These are phyloP conservation scores for Anthostomella pinea DNA, from an alignment of 2,329 filamentous ascomycete species.

Conservation along the genomic window DNA sequence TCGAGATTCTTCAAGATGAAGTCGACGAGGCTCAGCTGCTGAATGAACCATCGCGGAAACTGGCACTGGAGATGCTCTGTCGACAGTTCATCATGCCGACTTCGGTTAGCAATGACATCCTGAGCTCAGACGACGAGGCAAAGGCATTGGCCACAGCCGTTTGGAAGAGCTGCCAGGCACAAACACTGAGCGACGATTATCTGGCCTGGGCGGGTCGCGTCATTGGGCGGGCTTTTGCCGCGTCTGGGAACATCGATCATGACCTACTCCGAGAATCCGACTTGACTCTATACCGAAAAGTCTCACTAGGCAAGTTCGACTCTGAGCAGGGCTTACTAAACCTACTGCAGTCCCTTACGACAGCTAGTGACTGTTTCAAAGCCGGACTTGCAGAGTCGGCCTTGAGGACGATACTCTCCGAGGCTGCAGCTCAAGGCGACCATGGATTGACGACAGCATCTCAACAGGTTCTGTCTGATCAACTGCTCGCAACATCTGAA, in stretches of 20 bases:
- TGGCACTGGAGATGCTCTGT: constrained; percentile 72
- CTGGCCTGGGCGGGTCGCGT: constrained; percentile 82
- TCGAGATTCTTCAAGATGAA: constrained; percentile 77
- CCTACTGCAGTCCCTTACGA: constrained; percentile 60
- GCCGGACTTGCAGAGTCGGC: constrained; percentile 61
- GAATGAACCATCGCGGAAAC: constrained; percentile 64
- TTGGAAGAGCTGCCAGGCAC: constrained; percentile 72
- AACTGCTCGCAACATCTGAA: constrained; percentile 51
- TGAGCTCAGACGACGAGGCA: constrained; percentile 65
- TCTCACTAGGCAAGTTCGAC: constrained; percentile 44
- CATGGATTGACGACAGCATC: constrained; percentile 49
- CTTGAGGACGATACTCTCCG: constrained; percentile 54
- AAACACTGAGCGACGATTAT: constrained; percentile 64
- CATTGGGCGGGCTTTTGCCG: constrained; percentile 78
- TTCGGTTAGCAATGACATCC: constrained; percentile 61
- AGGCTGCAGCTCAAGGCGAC: constrained; percentile 46
- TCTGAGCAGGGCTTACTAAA: constrained; percentile 64
- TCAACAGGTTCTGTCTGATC: constrained; percentile 49
- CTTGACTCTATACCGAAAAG: constrained; percentile 48
- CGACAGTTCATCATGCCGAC: constrained; percentile 65
- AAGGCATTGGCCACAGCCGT: constrained; percentile 61
- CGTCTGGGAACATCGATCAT: constrained; percentile 65
- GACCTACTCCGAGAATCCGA: constrained; percentile 60
- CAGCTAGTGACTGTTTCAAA: constrained; percentile 52
- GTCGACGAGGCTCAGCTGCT: constrained; percentile 61